phyloP scores from a whole-genome alignment of 2,329 filamentous ascomycete species.

The Aspergillus felis region DNA sequence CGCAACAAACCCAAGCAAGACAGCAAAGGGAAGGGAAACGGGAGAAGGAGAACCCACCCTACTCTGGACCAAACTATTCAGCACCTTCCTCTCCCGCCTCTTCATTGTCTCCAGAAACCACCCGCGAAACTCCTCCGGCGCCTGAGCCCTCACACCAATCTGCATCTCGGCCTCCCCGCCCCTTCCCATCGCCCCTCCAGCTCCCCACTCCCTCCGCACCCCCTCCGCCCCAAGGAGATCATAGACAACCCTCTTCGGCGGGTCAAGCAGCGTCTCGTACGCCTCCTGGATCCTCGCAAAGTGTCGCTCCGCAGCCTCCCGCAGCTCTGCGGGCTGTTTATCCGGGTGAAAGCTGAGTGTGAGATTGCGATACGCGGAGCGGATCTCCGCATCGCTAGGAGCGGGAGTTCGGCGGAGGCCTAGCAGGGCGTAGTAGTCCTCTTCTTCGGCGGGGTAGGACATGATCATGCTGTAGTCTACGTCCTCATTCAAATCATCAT shows the following conservation, averaged over 20 bases:
- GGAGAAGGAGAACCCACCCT: slow-evolving; percentile 25
- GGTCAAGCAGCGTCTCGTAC: slow-evolving; percentile 41
- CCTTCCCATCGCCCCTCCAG: slow-evolving; percentile 28
- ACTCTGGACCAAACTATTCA: slow-evolving; percentile 36
- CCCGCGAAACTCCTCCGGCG: slow-evolving; percentile 35
- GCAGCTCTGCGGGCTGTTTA: slow-evolving; percentile 40
- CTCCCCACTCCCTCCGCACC: slow-evolving; percentile 36
- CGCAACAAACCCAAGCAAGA: neutral
- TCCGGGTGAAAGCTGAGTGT: slow-evolving; percentile 45
- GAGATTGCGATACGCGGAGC: slow-evolving; percentile 41
- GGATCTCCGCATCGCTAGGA: slow-evolving; percentile 39
- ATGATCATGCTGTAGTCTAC: slow-evolving; percentile 24
- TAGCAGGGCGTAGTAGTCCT: slow-evolving; percentile 43
- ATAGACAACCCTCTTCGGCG: slow-evolving; percentile 41
- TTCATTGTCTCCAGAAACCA: slow-evolving; percentile 43
- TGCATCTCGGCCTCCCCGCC: slow-evolving; percentile 26
- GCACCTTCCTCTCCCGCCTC: slow-evolving; percentile 32
- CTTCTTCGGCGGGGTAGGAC: slow-evolving; percentile 24
- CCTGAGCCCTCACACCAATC: slow-evolving; percentile 37
- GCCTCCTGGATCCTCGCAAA: slow-evolving; percentile 39
- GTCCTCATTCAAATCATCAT: slow-evolving; percentile 5
- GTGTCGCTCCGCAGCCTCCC: slow-evolving; percentile 34
- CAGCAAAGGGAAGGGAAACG: neutral
- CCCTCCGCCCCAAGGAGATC: slow-evolving; percentile 41
- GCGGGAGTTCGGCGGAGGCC: slow-evolving; percentile 37